A percentile compares a stretch with the other conserved stretches of the same genome.
phyloP scores from a whole-genome alignment of 2,329 filamentous ascomycete genomes.

The Coleophoma crateriformis region DNA sequence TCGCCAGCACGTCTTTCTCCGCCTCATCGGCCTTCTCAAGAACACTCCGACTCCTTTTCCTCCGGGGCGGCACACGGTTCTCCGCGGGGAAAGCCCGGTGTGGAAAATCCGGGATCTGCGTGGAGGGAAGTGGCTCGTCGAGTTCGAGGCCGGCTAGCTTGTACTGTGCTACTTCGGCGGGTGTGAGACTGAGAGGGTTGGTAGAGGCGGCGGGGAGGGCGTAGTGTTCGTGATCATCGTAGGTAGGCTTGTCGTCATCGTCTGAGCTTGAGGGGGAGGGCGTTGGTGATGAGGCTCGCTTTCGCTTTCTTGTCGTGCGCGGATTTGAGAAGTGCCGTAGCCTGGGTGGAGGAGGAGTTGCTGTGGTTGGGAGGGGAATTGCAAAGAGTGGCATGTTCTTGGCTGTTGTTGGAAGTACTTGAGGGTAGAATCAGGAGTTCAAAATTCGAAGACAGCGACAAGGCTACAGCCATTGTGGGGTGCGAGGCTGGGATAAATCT shows the following conservation, averaged over 20 bases:
- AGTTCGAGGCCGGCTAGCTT: constrained; percentile 45
- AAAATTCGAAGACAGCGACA: too few relatives aligned
- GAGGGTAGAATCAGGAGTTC: too few relatives aligned
- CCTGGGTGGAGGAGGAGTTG: constrained; percentile 3
- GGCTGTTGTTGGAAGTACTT: background rate
- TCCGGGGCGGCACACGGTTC: background rate
- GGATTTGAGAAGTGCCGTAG: constrained; percentile 4
- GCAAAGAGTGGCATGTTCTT: constrained; percentile 18
- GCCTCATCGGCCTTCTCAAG: constrained; percentile 11
- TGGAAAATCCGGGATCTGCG: constrained; percentile 40
- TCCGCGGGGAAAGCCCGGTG: constrained; percentile 36
- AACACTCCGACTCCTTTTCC: background rate
- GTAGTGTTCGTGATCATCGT: background rate
- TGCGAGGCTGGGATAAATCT: too few relatives aligned
- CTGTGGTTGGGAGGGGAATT: constrained; percentile 13
- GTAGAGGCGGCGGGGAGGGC: constrained; percentile 22
- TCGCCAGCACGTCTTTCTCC: constrained; percentile 2
- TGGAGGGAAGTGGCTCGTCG: constrained; percentile 36
- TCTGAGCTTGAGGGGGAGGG: constrained; percentile 7
- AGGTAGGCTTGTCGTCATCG: constrained; percentile 3
- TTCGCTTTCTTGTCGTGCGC: constrained; percentile 13
- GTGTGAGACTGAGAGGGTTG: constrained; percentile 51
- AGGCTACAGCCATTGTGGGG: too few relatives aligned
- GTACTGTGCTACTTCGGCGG: constrained; percentile 46
- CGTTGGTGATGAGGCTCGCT: constrained; percentile 7